Conservation (phyloP, 257 asterid species). For the Parsonsia alboflavescens region DNA sequence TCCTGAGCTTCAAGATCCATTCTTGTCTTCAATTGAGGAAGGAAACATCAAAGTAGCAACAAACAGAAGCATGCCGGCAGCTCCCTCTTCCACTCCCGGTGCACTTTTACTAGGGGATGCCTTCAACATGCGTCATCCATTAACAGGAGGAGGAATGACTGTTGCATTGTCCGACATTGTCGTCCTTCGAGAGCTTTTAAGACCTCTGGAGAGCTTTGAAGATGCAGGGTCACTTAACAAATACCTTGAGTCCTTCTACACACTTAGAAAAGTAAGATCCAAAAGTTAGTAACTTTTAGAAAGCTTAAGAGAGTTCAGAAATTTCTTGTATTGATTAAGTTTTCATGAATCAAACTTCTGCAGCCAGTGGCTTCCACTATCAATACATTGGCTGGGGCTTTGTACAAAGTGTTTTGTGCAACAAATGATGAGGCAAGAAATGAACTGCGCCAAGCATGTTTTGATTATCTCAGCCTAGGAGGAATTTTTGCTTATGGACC, state of each 20-base stretch:
- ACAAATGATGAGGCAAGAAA: constrained; percentile 22
- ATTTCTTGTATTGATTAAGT: background rate
- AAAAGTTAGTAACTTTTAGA: background rate
- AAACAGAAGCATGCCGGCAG: constrained; percentile 27
- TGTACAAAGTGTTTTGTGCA: constrained; percentile 22
- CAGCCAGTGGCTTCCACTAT: constrained; percentile 28
- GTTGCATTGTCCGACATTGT: constrained; percentile 25
- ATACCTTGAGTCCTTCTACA: constrained; percentile 21
- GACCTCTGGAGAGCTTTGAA: constrained; percentile 19
- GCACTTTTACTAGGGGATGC: constrained; percentile 27
- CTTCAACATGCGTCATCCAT: constrained; percentile 26
- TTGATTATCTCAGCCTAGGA: constrained; percentile 30
- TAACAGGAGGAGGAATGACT: constrained; percentile 29
- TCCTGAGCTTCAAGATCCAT: constrained; percentile 12
- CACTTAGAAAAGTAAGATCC: constrained; percentile 11
- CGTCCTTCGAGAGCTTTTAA: constrained; percentile 18
- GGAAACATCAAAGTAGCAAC: constrained; percentile 24
- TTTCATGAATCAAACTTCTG: constrained; percentile 2
- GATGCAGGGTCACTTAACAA: constrained; percentile 18
- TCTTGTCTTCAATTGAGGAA: constrained; percentile 17
- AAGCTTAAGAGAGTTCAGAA: background rate
- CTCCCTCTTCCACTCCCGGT: constrained; percentile 25
- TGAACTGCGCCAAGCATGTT: constrained; percentile 26
- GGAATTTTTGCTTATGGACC: constrained; percentile 26
- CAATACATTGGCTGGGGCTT: constrained; percentile 30